These are phyloP conservation scores for Chrysochromulina parva DNA, from an alignment of 78 protist genomes.

Conservation along the genomic window DNA sequence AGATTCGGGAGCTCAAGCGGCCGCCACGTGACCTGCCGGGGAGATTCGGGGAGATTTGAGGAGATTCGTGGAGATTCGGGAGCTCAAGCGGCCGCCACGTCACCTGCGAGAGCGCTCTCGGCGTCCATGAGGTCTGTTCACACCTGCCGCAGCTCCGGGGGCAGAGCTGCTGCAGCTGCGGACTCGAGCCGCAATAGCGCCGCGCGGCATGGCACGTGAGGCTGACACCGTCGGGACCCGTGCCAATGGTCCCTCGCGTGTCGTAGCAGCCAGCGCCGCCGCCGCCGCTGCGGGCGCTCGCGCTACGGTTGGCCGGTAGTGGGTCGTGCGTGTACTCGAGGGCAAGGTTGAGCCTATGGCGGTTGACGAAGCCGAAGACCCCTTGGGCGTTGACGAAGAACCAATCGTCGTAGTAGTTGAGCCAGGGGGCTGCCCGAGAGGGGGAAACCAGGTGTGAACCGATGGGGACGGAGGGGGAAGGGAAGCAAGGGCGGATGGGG, in stretches of 20 bases:
- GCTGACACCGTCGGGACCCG: not conserved
- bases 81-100: not conserved
- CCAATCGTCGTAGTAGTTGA: constrained; percentile 46
- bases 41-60: too few relatives aligned
- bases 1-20: constrained; percentile 2
- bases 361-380: constrained; percentile 54
- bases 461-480: not conserved
- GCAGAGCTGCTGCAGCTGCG: not conserved
- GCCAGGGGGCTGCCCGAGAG: constrained; percentile 37
- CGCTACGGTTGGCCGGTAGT: not conserved
- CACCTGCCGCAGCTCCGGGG: not conserved
- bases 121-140: not conserved
- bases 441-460: not conserved
- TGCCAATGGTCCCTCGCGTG: not conserved
- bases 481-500: not conserved
- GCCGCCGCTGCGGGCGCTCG: not conserved
- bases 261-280: not conserved
- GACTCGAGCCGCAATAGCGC: not conserved
- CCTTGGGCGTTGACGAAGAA: constrained; percentile 57
- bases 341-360: not conserved
- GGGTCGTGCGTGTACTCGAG: constrained; percentile 30
- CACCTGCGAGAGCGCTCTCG: not conserved
- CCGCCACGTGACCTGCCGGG: not conserved
- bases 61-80: constrained; percentile 5
- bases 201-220: not conserved